Base-by-base conservation (phyloP, 768 basidiomycete genomes). In the Albatrellus ellisii region DNA sequence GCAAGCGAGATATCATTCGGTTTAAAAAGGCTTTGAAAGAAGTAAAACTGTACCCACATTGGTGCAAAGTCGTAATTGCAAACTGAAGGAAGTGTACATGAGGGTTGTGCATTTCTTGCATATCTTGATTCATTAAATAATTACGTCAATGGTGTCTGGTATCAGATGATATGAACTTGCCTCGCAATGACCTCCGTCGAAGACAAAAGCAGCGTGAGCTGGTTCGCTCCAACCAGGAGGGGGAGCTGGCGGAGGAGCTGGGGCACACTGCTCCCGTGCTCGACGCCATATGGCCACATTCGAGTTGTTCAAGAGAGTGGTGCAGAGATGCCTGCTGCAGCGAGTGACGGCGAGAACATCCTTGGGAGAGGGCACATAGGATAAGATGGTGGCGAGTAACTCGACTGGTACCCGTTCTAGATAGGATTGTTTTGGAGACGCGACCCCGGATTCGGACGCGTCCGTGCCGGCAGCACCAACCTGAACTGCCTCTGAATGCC, bases 121-220 rank as follows among this genome's bases (percentile, higher is more conserved):
- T 5, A 36, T 21, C 35, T 36, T 20, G 4, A 22, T 10, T 2
- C 15, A 36, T 22, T 11, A 21, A n/a, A 2, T 21, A 15, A 21
- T 21, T 2, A 20, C 40, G 21, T 20, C n/a, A 26, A 33, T 26
- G 26, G n/a, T 24, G 26, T 15, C 12, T 18, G 1, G 45, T 15
- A 6, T 14, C 4, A 38, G n/a, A 41, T 25, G 9, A 24, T 24
- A 15, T 10, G 36, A 34, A 52, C 64, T 32, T 43, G 79, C 75
- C 54, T 70, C 69, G 48, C 82, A 85, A 2, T 46, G 14, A 0
- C 78, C 77, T 0, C 56, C 56, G 48, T 73, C 72, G 44, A 79
- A 84, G 18, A 83, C 46, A 42, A 81, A 71, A 0, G 78, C 71
- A n/a, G 75, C 77, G 54, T 75, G 80, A 0, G 70, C 61, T 0